A percentile compares a stretch with the other conserved stretches of the same genome.
These are phyloP conservation scores for Ceriops tagal DNA, from an alignment of 345 rosid genomes.

Conservation along the genomic window DNA sequence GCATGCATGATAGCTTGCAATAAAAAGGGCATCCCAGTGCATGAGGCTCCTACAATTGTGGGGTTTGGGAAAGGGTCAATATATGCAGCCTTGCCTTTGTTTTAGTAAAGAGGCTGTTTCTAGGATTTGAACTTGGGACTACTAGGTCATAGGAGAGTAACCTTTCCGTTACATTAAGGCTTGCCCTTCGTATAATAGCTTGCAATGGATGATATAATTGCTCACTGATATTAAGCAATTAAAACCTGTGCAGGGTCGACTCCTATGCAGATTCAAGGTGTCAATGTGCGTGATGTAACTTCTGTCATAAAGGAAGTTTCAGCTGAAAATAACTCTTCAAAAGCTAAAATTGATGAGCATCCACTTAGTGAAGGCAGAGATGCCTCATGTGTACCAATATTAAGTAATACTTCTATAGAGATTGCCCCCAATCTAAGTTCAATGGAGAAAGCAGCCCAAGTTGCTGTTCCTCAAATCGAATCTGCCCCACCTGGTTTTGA, in stretches of 20 bases:
- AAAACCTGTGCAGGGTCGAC: constrained; percentile 14
- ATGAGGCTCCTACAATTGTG: too few species aligned
- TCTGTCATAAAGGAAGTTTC: constrained; percentile 17
- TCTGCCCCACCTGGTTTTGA: constrained; percentile 10
- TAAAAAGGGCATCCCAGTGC: too few species aligned
- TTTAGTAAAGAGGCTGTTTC: too few species aligned
- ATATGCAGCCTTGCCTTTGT: too few species aligned
- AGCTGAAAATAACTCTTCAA: constrained; percentile 10
- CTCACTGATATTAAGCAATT: constrained; percentile 8
- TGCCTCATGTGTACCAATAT: not conserved
- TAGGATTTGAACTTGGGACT: too few species aligned
- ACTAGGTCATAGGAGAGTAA: too few species aligned
- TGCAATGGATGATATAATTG: constrained; percentile 1
- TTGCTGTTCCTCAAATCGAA: constrained; percentile 5
- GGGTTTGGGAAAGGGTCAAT: too few species aligned
- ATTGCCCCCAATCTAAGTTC: constrained; percentile 11
- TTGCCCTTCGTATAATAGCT: too few species aligned
- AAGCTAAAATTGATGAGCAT: constrained; percentile 7
- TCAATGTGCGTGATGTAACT: constrained; percentile 9
- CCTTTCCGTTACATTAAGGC: too few species aligned
- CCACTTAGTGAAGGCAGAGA: constrained; percentile 9
- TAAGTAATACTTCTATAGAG: not conserved
- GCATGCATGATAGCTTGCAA: not conserved
- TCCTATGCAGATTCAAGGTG: constrained; percentile 16
- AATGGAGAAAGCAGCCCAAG: not conserved